Percentiles rank a stretch among this genome's conserved stretches.
These are phyloP conservation scores for Picea abies DNA, from an alignment of 83 land plant genomes.

Conservation along the genomic window DNA sequence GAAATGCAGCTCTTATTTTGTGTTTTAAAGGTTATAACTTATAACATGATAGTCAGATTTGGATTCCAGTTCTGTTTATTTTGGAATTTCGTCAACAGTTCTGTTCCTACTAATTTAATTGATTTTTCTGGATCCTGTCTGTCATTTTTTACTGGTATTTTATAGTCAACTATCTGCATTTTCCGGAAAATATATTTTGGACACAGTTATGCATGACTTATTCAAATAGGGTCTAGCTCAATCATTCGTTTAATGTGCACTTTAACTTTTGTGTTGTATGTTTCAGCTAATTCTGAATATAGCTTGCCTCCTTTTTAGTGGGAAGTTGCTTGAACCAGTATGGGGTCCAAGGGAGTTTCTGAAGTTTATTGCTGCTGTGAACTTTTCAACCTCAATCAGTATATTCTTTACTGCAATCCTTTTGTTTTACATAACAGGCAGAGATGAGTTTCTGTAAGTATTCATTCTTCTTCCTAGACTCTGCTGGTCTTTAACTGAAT, in stretches of 20 bases:
- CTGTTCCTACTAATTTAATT: not conserved
- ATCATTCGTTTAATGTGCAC: slow-evolving; percentile 2
- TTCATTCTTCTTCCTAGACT: not conserved
- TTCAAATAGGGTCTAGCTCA: not conserved
- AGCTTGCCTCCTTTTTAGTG: slow-evolving; percentile 71
- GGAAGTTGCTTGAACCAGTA: slow-evolving; percentile 86
- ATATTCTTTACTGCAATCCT: slow-evolving; percentile 75
- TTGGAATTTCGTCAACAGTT: too few species aligned
- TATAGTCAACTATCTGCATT: not conserved
- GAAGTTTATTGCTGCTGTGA: slow-evolving; percentile 82
- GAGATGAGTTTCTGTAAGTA: slow-evolving; percentile 87
- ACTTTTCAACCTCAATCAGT: slow-evolving; percentile 67
- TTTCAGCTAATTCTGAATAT: slow-evolving; percentile 67
- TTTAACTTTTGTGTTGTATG: not conserved
- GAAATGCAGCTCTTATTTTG: too few species aligned
- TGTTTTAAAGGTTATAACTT: too few species aligned
- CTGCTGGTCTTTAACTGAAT: not conserved
- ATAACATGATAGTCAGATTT: too few species aligned
- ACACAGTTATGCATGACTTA: not conserved
- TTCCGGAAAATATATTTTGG: not conserved
- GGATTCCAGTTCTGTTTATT: too few species aligned
- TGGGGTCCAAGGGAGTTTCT: slow-evolving; percentile 93
- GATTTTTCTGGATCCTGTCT: not conserved
- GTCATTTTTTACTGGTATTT: too few species aligned
- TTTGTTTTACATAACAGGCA: slow-evolving; percentile 68